Evolutionary conservation across 2,329 filamentous ascomycete genomes (phyloP).

Genomic region (Pestalotiopsis sp.): DNA sequence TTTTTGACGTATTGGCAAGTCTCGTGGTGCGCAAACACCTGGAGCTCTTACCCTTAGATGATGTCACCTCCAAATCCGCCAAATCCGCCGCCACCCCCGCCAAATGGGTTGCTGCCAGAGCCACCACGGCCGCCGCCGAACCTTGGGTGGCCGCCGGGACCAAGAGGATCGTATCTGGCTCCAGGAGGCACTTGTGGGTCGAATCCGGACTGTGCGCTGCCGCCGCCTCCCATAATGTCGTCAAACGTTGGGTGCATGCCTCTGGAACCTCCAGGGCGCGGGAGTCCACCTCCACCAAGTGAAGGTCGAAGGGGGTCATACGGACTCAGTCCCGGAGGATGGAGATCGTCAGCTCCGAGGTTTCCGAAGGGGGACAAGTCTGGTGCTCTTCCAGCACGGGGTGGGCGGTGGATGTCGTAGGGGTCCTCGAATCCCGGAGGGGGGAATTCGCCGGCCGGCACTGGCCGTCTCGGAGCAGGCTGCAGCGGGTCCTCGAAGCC

Average conservation of each 20-base stretch:
- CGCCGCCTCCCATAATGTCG: constrained; percentile 70
- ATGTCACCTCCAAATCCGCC: constrained; percentile 39
- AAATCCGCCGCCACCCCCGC: constrained; percentile 34
- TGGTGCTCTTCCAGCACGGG: constrained; percentile 46
- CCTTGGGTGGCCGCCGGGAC: constrained; percentile 61
- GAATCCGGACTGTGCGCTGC: constrained; percentile 42
- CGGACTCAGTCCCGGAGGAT: constrained; percentile 84
- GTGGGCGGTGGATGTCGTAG: constrained; percentile 75
- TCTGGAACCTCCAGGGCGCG: constrained; percentile 62
- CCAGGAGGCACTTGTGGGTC: constrained; percentile 82
- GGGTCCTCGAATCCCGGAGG: constrained; percentile 95
- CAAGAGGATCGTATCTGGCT: constrained; percentile 87
- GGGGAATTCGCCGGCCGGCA: constrained; percentile 74
- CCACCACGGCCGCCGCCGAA: constrained; percentile 46
- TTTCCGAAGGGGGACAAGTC: constrained; percentile 60
- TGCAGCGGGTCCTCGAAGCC: constrained; percentile 71
- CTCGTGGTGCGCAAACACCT: neutral
- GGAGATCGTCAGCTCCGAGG: constrained; percentile 84
- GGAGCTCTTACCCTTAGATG: constrained; percentile 24
- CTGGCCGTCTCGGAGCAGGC: constrained; percentile 60
- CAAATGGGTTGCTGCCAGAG: constrained; percentile 40
- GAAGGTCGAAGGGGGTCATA: constrained; percentile 76
- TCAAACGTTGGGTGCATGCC: constrained; percentile 98
- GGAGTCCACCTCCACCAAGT: constrained; percentile 62
- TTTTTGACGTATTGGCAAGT: neutral